Evolutionary conservation across 495 filamentous ascomycete species (phyloP).

Genomic region (Penicillium daleae): DNA sequence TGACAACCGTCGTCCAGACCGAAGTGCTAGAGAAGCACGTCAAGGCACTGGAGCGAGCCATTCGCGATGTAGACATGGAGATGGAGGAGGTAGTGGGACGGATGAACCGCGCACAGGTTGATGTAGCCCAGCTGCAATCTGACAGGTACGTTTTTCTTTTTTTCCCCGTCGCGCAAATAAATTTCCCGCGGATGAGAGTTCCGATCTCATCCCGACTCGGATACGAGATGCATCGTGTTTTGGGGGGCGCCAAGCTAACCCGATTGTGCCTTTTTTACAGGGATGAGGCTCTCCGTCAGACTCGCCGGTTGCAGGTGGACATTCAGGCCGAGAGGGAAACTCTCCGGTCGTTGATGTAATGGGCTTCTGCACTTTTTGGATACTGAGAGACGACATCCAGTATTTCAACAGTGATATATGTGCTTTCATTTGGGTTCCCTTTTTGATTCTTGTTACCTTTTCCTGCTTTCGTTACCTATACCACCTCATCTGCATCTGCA

Average conservation of each 20-base stretch:
- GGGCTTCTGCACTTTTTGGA: conserved; percentile 18
- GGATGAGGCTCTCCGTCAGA: conserved; percentile 84
- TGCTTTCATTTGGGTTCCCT: neutral
- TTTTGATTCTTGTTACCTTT: neutral
- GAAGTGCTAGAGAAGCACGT: conserved; percentile 73
- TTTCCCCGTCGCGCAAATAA: neutral
- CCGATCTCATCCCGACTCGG: conserved; percentile 4
- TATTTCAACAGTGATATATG: neutral
- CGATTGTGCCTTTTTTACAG: conserved; percentile 39
- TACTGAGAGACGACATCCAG: neutral
- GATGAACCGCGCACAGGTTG: conserved; percentile 94
- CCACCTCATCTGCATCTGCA: conserved; percentile 34
- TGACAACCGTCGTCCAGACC: conserved; percentile 69
- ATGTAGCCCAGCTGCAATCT: conserved; percentile 88
- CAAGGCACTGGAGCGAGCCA: conserved; percentile 78
- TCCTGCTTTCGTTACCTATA: conserved; percentile 21
- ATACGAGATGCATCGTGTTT: conserved; percentile 25
- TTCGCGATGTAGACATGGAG: conserved; percentile 82
- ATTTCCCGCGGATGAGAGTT: neutral
- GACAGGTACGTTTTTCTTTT: conserved; percentile 63
- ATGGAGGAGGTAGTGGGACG: conserved; percentile 92
- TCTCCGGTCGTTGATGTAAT: conserved; percentile 46
- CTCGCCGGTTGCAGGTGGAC: conserved; percentile 71
- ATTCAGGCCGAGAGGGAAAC: conserved; percentile 63
- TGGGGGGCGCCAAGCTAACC: conserved; percentile 16